Conservation (phyloP, 2,329 filamentous ascomycete species). For the Xylaria sp. region DNA sequence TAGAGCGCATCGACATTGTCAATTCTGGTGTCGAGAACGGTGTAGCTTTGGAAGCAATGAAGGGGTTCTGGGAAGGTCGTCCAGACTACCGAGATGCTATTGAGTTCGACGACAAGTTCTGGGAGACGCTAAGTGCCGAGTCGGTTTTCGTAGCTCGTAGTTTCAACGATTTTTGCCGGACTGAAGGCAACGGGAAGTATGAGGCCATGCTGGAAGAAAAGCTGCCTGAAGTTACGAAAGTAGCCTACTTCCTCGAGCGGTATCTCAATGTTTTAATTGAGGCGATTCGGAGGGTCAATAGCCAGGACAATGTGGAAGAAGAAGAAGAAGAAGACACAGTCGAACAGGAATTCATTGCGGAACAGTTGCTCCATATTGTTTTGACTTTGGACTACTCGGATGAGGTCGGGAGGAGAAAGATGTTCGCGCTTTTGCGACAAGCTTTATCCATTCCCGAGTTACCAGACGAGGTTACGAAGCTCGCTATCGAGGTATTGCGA, state of each 20-base stretch:
- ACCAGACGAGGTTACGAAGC: constrained; percentile 89
- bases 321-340: constrained; percentile 79
- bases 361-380: constrained; percentile 92
- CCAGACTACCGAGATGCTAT: constrained; percentile 79
- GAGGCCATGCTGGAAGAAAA: constrained; percentile 85
- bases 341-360: constrained; percentile 93
- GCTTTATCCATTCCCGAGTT: constrained; percentile 84
- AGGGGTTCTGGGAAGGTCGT: constrained; percentile 92
- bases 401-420: constrained; percentile 91
- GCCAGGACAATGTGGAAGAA: constrained; percentile 59
- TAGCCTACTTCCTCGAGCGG: constrained; percentile 84
- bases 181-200: constrained; percentile 74
- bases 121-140: constrained; percentile 82
- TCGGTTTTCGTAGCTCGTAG: constrained; percentile 88
- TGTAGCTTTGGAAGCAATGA: constrained; percentile 92
- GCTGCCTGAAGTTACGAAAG: constrained; percentile 89
- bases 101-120: constrained; percentile 75
- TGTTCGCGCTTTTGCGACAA: constrained; percentile 90
- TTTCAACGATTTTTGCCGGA: constrained; percentile 91
- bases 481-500: constrained; percentile 80
- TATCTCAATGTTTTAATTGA: constrained; percentile 75
- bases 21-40: constrained; percentile 90
- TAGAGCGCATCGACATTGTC: constrained; percentile 92
- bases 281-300: constrained; percentile 61
- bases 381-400: constrained; percentile 96